phyloP scores from a whole-genome alignment of 371 early-diverging fungal species.

The Syncephalastrum racemosum region DNA sequence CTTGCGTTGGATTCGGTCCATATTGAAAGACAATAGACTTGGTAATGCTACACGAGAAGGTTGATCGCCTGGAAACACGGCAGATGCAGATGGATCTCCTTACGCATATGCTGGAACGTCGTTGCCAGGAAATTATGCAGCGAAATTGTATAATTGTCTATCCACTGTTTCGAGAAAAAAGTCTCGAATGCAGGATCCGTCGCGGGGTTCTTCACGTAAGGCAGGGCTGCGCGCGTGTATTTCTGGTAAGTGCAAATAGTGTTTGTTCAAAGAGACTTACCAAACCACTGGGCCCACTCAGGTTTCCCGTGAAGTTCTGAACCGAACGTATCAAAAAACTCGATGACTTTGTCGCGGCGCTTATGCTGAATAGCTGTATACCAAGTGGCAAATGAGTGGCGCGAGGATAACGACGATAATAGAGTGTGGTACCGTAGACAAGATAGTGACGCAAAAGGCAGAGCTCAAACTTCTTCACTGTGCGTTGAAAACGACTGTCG shows the following conservation, averaged over 20 bases:
- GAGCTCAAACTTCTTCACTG: conserved; percentile 65
- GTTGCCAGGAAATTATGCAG: conserved; percentile 68
- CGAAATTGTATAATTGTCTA: conserved; percentile 64
- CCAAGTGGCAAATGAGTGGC: not conserved
- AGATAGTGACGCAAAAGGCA: conserved; percentile 63
- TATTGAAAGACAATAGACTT: conserved; percentile 57
- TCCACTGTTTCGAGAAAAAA: conserved; percentile 68
- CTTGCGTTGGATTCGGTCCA: conserved; percentile 58
- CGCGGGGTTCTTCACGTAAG: conserved; percentile 65
- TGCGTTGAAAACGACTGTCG: conserved; percentile 62
- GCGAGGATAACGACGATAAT: not conserved
- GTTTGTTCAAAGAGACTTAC: conserved; percentile 27
- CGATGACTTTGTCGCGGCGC: conserved; percentile 55
- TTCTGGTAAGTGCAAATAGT: no score
- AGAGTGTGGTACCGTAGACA: conserved; percentile 50
- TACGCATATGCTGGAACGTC: conserved; percentile 71
- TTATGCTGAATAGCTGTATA: conserved; percentile 62
- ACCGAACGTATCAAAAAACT: conserved; percentile 64
- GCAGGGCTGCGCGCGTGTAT: conserved; percentile 40
- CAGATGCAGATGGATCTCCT: conserved; percentile 12
- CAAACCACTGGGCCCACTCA: conserved; percentile 72
- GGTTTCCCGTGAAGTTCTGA: conserved; percentile 58
- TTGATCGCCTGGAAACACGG: no score
- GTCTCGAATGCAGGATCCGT: conserved; percentile 62
- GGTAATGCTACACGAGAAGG: conserved; percentile 51